Evolutionary conservation across 31 red algal genomes (phyloP).

Genomic region (Endocladia muricata): DNA sequence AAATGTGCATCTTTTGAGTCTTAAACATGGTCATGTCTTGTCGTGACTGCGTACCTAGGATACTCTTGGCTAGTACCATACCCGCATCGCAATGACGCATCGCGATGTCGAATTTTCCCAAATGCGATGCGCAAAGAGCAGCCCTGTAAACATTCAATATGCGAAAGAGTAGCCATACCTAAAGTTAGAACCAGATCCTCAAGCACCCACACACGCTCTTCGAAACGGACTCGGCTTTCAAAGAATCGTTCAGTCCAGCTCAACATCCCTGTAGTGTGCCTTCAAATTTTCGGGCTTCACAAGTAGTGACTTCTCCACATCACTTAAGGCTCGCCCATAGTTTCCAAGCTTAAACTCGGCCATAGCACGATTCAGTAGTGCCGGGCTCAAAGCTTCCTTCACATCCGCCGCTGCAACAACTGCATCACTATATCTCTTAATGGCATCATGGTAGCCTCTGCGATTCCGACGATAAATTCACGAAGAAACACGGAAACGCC

Average conservation of each 20-base stretch:
- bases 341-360: conserved; percentile 80
- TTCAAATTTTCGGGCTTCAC: conserved; percentile 27
- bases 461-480: too few species aligned
- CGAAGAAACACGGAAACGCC: too few species aligned
- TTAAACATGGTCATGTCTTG: conserved; percentile 22
- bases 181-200: too few species aligned
- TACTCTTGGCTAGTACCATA: not conserved
- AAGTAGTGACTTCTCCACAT: conserved; percentile 37
- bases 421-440: conserved; percentile 66
- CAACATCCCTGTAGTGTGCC: conserved; percentile 62
- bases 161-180: too few species aligned
- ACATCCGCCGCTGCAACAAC: conserved; percentile 33
- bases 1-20: conserved; percentile 13
- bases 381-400: conserved; percentile 24
- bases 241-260: too few species aligned
- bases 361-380: conserved; percentile 71
- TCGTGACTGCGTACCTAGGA: not conserved
- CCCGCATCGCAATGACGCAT: conserved; percentile 22
- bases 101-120: conserved; percentile 46
- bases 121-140: conserved; percentile 16
- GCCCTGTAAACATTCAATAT: not conserved
- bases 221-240: too few species aligned
- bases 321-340: conserved; percentile 65
- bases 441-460: conserved; percentile 62
- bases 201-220: too few species aligned